A percentile compares a stretch with the other conserved stretches of the same genome.
Evolutionary conservation across 2,329 filamentous ascomycete species (phyloP).

Genomic region (Colletotrichum lini): DNA sequence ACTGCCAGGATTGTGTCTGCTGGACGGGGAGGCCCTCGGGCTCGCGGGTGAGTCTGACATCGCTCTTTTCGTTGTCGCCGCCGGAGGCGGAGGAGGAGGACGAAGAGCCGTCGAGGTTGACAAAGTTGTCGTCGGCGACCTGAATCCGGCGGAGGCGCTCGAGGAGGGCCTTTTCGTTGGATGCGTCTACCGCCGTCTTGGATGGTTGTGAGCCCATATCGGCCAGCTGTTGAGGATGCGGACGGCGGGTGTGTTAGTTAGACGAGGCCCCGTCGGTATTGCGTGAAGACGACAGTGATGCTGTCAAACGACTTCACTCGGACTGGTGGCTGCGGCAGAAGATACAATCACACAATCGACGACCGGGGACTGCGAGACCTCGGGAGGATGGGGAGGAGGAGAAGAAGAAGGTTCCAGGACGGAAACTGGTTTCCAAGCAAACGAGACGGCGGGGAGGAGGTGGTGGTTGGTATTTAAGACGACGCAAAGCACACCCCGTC

Average conservation of each 20-base stretch:
- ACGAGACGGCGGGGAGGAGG: background rate
- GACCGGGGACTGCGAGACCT: background rate
- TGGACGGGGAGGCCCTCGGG: slow-evolving; percentile 66
- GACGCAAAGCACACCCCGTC: slow-evolving; percentile 26
- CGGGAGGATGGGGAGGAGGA: background rate
- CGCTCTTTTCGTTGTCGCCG: slow-evolving; percentile 67
- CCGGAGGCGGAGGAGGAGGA: slow-evolving; percentile 47
- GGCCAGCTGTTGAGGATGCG: no score
- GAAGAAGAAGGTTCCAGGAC: background rate
- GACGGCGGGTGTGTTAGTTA: no score
- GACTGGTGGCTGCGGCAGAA: background rate
- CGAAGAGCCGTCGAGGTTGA: slow-evolving; percentile 59
- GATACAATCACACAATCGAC: slow-evolving; percentile 24
- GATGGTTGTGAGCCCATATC: slow-evolving; percentile 63
- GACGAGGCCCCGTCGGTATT: no score
- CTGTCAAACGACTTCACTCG: background rate
- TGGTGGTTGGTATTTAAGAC: slow-evolving; percentile 28
- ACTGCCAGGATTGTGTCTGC: slow-evolving; percentile 71
- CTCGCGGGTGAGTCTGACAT: slow-evolving; percentile 56
- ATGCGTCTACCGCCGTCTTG: slow-evolving; percentile 50
- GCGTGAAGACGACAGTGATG: background rate
- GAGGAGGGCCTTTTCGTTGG: slow-evolving; percentile 60
- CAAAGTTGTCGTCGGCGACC: slow-evolving; percentile 66
- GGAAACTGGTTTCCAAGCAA: background rate
- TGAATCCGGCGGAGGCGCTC: slow-evolving; percentile 62